A percentile compares a stretch with the other conserved stretches of the same genome.
Evolutionary conservation across 805 yeast genomes (phyloP).

Genomic region (Suhomyces faveliae): DNA sequence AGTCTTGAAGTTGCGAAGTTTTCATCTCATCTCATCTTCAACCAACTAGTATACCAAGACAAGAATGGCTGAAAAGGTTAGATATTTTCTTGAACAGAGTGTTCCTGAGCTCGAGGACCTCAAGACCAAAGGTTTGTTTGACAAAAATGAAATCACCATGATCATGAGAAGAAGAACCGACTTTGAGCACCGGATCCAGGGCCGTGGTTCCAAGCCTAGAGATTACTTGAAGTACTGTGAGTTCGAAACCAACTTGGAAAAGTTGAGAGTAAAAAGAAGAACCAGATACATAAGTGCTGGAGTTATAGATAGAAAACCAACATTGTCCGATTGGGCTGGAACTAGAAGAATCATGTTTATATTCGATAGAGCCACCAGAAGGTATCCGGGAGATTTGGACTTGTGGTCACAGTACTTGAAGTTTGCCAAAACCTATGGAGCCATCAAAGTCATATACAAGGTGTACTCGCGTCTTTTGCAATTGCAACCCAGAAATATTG

Average conservation of each 20-base stretch:
- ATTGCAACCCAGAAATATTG: conserved; percentile 86
- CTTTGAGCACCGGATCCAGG: conserved; percentile 85
- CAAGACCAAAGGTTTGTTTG: conserved; percentile 75
- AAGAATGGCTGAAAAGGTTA: conserved; percentile 42
- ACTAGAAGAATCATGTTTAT: conserved; percentile 76
- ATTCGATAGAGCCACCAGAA: conserved; percentile 76
- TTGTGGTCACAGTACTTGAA: conserved; percentile 78
- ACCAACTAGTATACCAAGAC: background rate
- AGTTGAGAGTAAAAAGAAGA: conserved; percentile 69
- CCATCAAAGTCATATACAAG: conserved; percentile 69
- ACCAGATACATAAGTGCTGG: conserved; percentile 57
- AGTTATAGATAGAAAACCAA: conserved; percentile 56
- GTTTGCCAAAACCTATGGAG: conserved; percentile 64
- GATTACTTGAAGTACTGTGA: conserved; percentile 79
- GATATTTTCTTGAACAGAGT: conserved; percentile 61
- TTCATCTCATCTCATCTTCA: conserved; percentile 3
- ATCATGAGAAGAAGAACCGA: conserved; percentile 93
- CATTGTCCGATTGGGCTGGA: conserved; percentile 86
- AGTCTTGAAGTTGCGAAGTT: conserved; percentile 2
- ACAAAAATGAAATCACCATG: conserved; percentile 73
- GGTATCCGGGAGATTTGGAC: conserved; percentile 72
- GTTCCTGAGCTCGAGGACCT: conserved; percentile 93
- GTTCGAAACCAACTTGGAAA: conserved; percentile 78
- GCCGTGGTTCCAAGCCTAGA: conserved; percentile 74
- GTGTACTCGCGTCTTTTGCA: conserved; percentile 76